Base-by-base conservation (phyloP, 2,329 filamentous ascomycete genomes). In the Furcasterigmium furcatum region DNA sequence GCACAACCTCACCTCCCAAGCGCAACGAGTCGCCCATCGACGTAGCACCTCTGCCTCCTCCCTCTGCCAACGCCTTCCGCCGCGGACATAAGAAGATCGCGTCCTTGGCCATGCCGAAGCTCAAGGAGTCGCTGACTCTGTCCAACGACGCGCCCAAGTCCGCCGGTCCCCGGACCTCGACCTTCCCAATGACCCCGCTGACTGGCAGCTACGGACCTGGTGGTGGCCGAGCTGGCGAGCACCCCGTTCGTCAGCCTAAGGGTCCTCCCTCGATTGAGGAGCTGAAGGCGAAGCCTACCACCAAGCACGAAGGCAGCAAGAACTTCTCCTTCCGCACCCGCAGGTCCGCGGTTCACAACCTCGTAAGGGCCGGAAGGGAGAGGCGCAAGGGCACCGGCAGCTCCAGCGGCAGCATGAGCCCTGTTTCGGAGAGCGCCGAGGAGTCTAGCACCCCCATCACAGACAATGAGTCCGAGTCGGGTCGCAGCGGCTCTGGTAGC, bases 291-390 rank as follows among this genome's bases (percentile, higher is more conserved):
- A 94, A 91, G 70, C 94, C 94, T 2, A 97, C 92, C 9, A 85
- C 89, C 55, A 96, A 91, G 71, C 82, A 92, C 52, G 92, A 97
- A 65, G 94, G 92, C 20, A 96, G 92, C 82, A 85, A 96, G 81
- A 99, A 99, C 73, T 99, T 99, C 69, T 87, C 88, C 10, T 84
- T 91, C 46, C 91, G 94, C 50, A 91, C 95, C 59, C 90, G 94
- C 49, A 90, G 92, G 53, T 91, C 88, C 57, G 94, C 94, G 21
- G 84, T 99, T 38, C 85, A 91, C 72, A 96, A 91, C 62, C 80
- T 99, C 41, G 88, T 96, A 50, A 88, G 88, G 53, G 92, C 92
- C 44, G 91, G 92, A 14, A 79, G 94, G 52, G 89, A 91, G 60
- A 88, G 94, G 48, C 89, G 92, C 79, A 75, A 87, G 79, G 70